Evolutionary conservation across 2,329 filamentous ascomycete species (phyloP).

Genomic region (Leptographium lundbergii): DNA sequence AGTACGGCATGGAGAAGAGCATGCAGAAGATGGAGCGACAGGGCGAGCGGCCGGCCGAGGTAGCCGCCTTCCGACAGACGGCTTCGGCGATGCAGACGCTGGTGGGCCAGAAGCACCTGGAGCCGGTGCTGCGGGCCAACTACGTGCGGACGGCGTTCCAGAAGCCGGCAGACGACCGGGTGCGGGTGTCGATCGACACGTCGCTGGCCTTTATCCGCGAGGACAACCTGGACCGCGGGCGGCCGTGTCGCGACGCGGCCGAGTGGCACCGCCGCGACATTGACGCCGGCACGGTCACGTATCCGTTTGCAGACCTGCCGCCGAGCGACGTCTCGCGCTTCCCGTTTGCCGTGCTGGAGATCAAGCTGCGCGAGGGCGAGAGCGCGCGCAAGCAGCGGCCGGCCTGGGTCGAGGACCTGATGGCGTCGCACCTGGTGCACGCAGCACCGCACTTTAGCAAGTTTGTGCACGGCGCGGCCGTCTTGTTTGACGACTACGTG

Average conservation of each 20-base stretch:
- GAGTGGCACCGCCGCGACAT: slow-evolving; percentile 91
- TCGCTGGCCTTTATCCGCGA: slow-evolving; percentile 78
- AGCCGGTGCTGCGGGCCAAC: slow-evolving; percentile 81
- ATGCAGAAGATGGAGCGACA: slow-evolving; percentile 76
- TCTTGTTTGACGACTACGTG: slow-evolving; percentile 88
- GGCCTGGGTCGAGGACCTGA: slow-evolving; percentile 83
- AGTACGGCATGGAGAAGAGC: slow-evolving; percentile 87
- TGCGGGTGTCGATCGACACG: slow-evolving; percentile 88
- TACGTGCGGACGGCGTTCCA: slow-evolving; percentile 94
- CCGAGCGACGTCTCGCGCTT: slow-evolving; percentile 87
- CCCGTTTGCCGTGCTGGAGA: slow-evolving; percentile 81
- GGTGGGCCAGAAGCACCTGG: slow-evolving; percentile 61
- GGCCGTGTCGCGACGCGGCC: slow-evolving; percentile 78
- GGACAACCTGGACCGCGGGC: slow-evolving; percentile 61
- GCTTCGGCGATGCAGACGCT: slow-evolving; percentile 70
- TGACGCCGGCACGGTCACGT: slow-evolving; percentile 69
- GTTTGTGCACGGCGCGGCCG: slow-evolving; percentile 86
- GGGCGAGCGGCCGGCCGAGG: slow-evolving; percentile 51
- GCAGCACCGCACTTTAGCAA: slow-evolving; percentile 87
- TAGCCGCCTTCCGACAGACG: slow-evolving; percentile 56
- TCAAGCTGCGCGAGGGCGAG: slow-evolving; percentile 63
- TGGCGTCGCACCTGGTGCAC: slow-evolving; percentile 84
- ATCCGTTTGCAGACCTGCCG: slow-evolving; percentile 76
- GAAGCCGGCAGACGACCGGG: slow-evolving; percentile 79
- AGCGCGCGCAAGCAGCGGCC: slow-evolving; percentile 52